Evolutionary conservation across 176 grass and related monocot genomes (phyloP).

Genomic region (Carex cristatella): DNA sequence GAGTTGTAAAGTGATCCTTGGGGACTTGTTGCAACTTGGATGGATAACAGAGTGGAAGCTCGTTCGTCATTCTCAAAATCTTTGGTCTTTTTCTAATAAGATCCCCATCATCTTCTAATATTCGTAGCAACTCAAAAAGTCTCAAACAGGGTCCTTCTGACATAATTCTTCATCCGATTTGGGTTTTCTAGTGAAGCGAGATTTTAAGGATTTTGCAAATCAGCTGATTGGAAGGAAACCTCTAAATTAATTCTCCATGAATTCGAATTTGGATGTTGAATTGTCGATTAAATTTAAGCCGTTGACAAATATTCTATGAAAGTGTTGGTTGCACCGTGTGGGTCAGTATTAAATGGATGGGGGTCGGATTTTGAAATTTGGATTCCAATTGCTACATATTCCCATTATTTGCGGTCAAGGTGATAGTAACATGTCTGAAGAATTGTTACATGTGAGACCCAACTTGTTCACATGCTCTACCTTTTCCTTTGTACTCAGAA

Average conservation of each 20-base stretch:
- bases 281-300: not conserved
- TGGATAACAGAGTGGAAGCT: too few species aligned
- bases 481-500: too few species aligned
- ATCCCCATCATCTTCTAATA: too few species aligned
- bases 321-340: not conserved
- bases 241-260: not conserved
- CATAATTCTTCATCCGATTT: too few species aligned
- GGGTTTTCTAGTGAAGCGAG: too few species aligned
- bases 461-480: slow-evolving; percentile 15
- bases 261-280: not conserved
- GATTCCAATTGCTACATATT: not conserved
- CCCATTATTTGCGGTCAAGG: slow-evolving; percentile 7
- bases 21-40: too few species aligned
- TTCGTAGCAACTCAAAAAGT: too few species aligned
- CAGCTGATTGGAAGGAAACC: not conserved
- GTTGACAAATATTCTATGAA: not conserved
- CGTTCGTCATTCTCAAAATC: too few species aligned
- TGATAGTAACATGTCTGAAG: slow-evolving; percentile 19
- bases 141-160: too few species aligned
- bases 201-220: too few species aligned
- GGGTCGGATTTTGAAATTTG: not conserved
- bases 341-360: not conserved
- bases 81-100: too few species aligned
- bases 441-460: slow-evolving; percentile 11
- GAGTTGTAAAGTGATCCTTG: not conserved